phyloP scores from a whole-genome alignment of 129 eudicot genomes.

The carrot (Daucus carota) region DNA sequence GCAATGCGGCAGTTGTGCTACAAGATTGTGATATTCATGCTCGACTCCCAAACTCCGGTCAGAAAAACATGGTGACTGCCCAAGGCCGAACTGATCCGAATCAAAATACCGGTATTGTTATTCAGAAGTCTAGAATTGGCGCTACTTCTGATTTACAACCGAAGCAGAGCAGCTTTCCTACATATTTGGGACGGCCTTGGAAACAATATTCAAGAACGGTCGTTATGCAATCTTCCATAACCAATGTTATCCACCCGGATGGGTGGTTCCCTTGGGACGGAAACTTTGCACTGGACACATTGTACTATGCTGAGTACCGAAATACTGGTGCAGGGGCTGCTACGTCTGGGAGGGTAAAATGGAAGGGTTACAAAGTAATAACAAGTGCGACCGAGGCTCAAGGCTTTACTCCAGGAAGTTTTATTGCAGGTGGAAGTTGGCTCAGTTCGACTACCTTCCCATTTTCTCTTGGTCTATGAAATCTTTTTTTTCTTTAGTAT shows the following conservation, averaged over 20 bases:
- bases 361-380: conserved; percentile 29
- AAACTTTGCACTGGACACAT: conserved; percentile 25
- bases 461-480: conserved; percentile 8
- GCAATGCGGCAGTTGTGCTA: conserved; percentile 57
- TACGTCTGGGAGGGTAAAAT: conserved; percentile 22
- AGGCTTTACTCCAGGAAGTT: conserved; percentile 18
- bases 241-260: conserved; percentile 20
- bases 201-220: conserved; percentile 12
- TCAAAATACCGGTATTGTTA: conserved; percentile 83
- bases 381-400: conserved; percentile 19
- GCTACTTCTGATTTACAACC: conserved; percentile 62
- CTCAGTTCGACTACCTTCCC: conserved; percentile 9
- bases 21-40: conserved; percentile 90
- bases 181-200: conserved; percentile 35
- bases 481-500: background rate
- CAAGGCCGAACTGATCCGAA: conserved; percentile 78
- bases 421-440: conserved; percentile 32
- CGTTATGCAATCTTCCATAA: conserved; percentile 19
- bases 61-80: conserved; percentile 73
- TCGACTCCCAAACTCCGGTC: conserved; percentile 56
- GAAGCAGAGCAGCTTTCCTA: conserved; percentile 37
- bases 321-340: conserved; percentile 31
- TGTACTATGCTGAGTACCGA: conserved; percentile 20
- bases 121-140: conserved; percentile 63
- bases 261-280: conserved; percentile 66